Base-by-base conservation (phyloP, 1,284 basidiomycete species). In the Trichosporon asahii region DNA sequence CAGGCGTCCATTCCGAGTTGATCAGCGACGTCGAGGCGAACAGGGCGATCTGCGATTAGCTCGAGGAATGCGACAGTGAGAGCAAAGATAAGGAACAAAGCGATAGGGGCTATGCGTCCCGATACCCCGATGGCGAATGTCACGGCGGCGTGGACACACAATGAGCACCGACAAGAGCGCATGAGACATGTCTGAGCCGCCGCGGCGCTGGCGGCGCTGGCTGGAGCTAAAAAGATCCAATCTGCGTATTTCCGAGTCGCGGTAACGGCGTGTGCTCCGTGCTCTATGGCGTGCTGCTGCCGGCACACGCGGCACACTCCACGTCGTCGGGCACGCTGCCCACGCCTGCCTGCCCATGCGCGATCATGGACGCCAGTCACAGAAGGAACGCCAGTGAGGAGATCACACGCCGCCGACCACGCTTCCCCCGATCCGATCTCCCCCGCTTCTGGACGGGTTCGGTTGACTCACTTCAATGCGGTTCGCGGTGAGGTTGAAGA, bases 401-500 rank as follows among this genome's bases (percentile, higher is more conserved):
- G 40, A 44, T 44, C 40, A 44, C 18, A 44, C 40, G 40, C 40
- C 14, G 35, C 14, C 15, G 40, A n/a, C 15, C 40, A n/a, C 15
- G 40, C 49, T 53, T 53, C 49, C 21, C 49, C 44, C 44, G 44
- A 46, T 60, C 27, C 14, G 55, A 31, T 57, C 15, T 29, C 25
- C 44, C 44, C 23, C 23, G 40, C 40, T 44, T 44, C 40, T 40
- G 12, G 8, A 40, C 31, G n/a, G 31, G 35, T 14, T 37, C 31
- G 14, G 57, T 15, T 25, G 21, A 72, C 80, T 69, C 66, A 80
- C 80, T 74, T 82, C 80, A 70, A 82, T 74, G 1, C 73, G 66
- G 68, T 82, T 82, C 0, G 74, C 76, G 9, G 80, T 82, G 65
- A 80, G 67, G 68, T 81, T 82, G 76, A 80, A 81, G 70, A 82